A percentile compares a stretch with the other conserved stretches of the same genome.
These are phyloP conservation scores for Trypanosoma cruzi DNA, from an alignment of 208 protist genomes.

Conservation along the genomic window DNA sequence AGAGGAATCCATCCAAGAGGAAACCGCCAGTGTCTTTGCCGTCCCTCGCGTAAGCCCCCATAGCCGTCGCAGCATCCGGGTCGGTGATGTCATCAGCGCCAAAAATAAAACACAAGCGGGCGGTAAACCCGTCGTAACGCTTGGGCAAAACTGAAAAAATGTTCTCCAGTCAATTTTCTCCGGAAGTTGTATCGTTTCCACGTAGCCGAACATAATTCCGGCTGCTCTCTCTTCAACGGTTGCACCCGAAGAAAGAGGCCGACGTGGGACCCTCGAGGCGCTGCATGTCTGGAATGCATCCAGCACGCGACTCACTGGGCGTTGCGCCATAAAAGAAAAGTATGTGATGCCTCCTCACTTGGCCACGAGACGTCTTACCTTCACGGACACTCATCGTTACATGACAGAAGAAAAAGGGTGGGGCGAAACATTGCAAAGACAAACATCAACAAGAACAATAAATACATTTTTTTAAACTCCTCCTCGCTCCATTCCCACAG, in stretches of 20 bases:
- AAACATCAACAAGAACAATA: no score
- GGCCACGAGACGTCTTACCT: not conserved
- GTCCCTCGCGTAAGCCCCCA: not conserved
- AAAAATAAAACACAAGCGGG: not conserved
- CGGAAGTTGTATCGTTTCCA: constrained; percentile 13
- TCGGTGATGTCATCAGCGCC: not conserved
- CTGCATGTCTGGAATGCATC: constrained; percentile 6
- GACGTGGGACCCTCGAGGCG: not conserved
- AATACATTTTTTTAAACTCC: no score
- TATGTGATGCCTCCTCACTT: not conserved
- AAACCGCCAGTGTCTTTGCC: not conserved
- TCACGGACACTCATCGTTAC: not conserved
- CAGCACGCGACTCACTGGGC: not conserved
- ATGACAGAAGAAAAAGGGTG: not conserved
- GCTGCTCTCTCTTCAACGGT: not conserved
- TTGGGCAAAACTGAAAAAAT: not conserved
- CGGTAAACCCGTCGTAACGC: not conserved
- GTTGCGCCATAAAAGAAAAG: not conserved
- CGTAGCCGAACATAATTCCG: not conserved
- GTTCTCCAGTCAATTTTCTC: not conserved
- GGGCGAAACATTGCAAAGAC: not conserved
- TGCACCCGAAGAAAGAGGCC: not conserved
- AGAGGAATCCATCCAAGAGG: not conserved
- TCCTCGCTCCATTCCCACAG: not conserved
- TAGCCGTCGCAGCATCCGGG: not conserved